These are phyloP conservation scores for Knoxdaviesia capensis DNA, from an alignment of 2,329 filamentous ascomycete genomes.

Conservation along the genomic window DNA sequence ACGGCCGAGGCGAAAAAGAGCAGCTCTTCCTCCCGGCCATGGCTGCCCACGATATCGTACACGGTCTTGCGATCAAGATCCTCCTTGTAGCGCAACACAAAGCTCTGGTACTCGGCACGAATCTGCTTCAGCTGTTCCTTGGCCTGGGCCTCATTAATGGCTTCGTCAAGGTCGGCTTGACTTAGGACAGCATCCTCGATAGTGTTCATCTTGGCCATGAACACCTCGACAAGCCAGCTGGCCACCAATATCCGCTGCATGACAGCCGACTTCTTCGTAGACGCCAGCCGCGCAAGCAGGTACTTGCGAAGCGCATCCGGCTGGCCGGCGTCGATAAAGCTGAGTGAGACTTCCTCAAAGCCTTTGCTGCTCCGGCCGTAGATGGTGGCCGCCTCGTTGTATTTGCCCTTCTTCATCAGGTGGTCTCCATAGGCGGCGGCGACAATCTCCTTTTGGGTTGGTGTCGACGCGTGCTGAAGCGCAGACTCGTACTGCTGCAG, in stretches of 20 bases:
- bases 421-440: conserved; percentile 84
- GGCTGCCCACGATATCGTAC: conserved; percentile 90
- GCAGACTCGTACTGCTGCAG: conserved; percentile 77
- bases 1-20: conserved; percentile 76
- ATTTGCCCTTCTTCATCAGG: conserved; percentile 63
- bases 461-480: conserved; percentile 62
- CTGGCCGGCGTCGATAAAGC: conserved; percentile 76
- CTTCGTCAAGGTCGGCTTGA: conserved; percentile 55
- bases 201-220: conserved; percentile 91
- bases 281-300: conserved; percentile 61
- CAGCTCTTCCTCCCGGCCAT: conserved; percentile 82
- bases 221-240: conserved; percentile 86
- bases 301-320: conserved; percentile 84
- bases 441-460: conserved; percentile 71
- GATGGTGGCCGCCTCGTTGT: conserved; percentile 66
- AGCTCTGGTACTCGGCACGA: conserved; percentile 69
- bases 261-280: conserved; percentile 58
- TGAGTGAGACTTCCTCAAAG: conserved; percentile 86
- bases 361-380: conserved; percentile 93
- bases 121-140: conserved; percentile 50
- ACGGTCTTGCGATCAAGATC: conserved; percentile 83
- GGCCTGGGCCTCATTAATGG: conserved; percentile 48
- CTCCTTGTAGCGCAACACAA: conserved; percentile 63
- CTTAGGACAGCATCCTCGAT: conserved; percentile 88
- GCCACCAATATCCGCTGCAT: conserved; percentile 96